These are phyloP conservation scores for Leptodermis oblonga DNA, from an alignment of 257 asterid genomes.

Conservation along the genomic window DNA sequence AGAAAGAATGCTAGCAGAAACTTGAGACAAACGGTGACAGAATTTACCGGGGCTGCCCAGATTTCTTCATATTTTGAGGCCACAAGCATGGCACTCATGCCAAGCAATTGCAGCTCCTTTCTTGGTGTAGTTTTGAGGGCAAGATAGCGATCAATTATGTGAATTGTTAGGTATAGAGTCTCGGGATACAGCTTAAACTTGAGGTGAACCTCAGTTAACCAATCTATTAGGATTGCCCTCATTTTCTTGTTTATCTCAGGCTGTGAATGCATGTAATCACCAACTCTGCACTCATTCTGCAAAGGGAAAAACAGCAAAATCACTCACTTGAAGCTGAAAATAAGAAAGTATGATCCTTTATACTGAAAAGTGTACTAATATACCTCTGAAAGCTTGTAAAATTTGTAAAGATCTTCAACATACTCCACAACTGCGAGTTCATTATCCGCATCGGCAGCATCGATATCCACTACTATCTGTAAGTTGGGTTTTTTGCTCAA, in stretches of 20 bases:
- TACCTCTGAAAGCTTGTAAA: conserved; percentile 83
- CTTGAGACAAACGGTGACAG: no score
- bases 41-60: conserved; percentile 99
- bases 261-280: conserved; percentile 69
- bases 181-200: conserved; percentile 79
- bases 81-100: conserved; percentile 72
- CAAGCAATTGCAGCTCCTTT: conserved; percentile 74
- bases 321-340: neutral
- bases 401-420: conserved; percentile 76
- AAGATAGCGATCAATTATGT: conserved; percentile 76
- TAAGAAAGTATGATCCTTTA: no score
- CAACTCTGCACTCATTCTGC: conserved; percentile 64
- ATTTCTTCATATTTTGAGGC: conserved; percentile 96
- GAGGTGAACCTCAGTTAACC: conserved; percentile 82
- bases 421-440: conserved; percentile 82
- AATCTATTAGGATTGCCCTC: conserved; percentile 82
- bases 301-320: conserved; percentile 3
- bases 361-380: no score
- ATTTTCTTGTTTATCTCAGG: conserved; percentile 67
- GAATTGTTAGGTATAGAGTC: conserved; percentile 84
- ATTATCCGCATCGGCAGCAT: conserved; percentile 67
- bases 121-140: conserved; percentile 41
- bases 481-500: conserved; percentile 39
- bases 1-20: neutral
- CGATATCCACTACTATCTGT: conserved; percentile 59